Evolutionary conservation across 116 monocot species (phyloP).

Genomic region (Posidonia oceanica): DNA sequence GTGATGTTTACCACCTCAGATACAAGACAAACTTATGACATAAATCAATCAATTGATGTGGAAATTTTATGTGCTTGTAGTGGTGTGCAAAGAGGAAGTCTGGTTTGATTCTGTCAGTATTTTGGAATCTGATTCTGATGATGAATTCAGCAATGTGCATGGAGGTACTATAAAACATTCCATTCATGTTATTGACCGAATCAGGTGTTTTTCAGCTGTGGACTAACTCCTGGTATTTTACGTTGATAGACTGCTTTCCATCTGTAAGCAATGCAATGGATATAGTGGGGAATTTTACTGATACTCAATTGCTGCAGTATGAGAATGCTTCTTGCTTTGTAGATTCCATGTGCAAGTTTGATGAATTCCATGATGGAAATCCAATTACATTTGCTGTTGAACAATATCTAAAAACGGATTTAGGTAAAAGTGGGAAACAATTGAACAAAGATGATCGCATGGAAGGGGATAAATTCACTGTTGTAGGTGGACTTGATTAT

Average conservation of each 20-base stretch:
- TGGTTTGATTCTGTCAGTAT: constrained; percentile 87
- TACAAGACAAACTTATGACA: background rate
- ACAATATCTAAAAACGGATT: constrained; percentile 41
- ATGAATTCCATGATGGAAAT: constrained; percentile 11
- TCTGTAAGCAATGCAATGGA: constrained; percentile 26
- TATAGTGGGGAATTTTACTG: constrained; percentile 6
- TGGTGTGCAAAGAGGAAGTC: constrained; percentile 66
- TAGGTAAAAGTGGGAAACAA: constrained; percentile 16
- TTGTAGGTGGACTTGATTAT: constrained; percentile 10
- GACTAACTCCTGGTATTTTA: constrained; percentile 1
- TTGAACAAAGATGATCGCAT: constrained; percentile 11
- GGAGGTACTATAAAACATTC: constrained; percentile 36
- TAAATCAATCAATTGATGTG: background rate
- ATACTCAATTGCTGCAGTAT: constrained; percentile 29
- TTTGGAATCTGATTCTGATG: constrained; percentile 75
- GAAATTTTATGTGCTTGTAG: constrained; percentile 18
- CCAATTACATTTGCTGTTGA: constrained; percentile 29
- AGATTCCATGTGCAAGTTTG: too few relatives aligned
- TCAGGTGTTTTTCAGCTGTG: background rate
- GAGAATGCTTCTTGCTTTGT: constrained; percentile 45
- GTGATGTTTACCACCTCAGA: too few relatives aligned
- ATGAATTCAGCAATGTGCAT: constrained; percentile 71
- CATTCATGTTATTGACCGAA: background rate
- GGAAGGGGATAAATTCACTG: constrained; percentile 13
- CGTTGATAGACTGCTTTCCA: constrained; percentile 41